Evolutionary conservation across 176 grass and related monocot genomes (phyloP).

Genomic region (Musa schizocarpa): DNA sequence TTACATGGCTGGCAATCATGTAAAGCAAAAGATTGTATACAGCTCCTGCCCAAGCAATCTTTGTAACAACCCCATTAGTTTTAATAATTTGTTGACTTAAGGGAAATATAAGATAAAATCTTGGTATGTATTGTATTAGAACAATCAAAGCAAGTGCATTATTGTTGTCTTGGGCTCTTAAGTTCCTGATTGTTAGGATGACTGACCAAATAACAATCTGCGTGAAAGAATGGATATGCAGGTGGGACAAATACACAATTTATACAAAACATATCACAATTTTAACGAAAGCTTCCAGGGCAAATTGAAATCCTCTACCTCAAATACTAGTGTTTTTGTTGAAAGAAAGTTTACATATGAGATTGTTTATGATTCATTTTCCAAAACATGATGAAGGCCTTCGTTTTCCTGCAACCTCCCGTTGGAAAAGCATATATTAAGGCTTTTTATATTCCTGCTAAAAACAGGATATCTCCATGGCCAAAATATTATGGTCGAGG

Average conservation of each 20-base stretch:
- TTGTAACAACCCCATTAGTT: constrained; percentile 73
- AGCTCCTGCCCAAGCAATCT: constrained; percentile 89
- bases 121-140: constrained; percentile 61
- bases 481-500: no score
- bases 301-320: not conserved
- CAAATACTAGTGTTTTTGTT: not conserved
- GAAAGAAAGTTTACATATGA: no score
- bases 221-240: not conserved
- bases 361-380: no score
- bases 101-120: constrained; percentile 68
- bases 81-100: constrained; percentile 71
- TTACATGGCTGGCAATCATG: constrained; percentile 96
- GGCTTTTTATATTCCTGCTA: no score
- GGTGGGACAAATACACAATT: not conserved
- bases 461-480: no score
- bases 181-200: constrained; percentile 46
- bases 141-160: constrained; percentile 61
- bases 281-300: not conserved
- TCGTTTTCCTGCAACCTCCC: no score
- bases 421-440: no score
- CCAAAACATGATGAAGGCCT: no score
- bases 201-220: constrained; percentile 66
- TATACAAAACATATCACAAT: not conserved
- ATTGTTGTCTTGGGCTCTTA: constrained; percentile 45
- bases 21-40: constrained; percentile 88